These are phyloP conservation scores for Hyaloperonospora brassicae DNA, from an alignment of 352 stramenopile genomes.

Conservation along the genomic window DNA sequence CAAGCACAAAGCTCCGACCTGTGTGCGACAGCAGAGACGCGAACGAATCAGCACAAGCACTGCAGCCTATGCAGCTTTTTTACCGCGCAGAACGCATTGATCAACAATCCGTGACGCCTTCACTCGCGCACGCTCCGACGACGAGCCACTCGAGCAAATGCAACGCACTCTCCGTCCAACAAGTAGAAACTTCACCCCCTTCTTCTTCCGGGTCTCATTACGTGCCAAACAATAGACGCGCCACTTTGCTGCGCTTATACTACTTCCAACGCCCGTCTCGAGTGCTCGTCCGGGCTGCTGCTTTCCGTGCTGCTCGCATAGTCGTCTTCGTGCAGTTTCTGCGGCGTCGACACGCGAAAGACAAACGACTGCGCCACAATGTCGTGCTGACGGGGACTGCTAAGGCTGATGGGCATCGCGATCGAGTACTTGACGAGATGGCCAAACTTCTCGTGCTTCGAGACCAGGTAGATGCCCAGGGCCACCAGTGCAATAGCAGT, in stretches of 20 bases:
- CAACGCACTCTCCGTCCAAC: no score
- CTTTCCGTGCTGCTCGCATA: slow-evolving; percentile 44
- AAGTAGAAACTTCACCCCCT: slow-evolving; percentile 20
- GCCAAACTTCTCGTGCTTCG: slow-evolving; percentile 85
- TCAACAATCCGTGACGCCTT: no score
- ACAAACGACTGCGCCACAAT: slow-evolving; percentile 86
- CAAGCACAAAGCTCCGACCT: no score
- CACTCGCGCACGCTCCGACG: no score
- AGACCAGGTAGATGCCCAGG: slow-evolving; percentile 68
- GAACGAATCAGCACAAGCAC: no score
- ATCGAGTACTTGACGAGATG: slow-evolving; percentile 86
- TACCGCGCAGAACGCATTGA: no score
- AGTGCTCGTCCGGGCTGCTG: slow-evolving; percentile 31
- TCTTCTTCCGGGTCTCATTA: slow-evolving; percentile 29
- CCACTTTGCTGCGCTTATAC: slow-evolving; percentile 27
- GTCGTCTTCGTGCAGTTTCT: slow-evolving; percentile 59
- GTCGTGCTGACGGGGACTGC: slow-evolving; percentile 74
- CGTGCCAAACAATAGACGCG: slow-evolving; percentile 12
- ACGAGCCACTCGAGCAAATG: no score
- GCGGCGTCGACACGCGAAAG: slow-evolving; percentile 75
- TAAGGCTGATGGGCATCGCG: slow-evolving; percentile 82
- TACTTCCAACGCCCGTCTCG: slow-evolving; percentile 31
- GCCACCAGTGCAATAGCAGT: slow-evolving; percentile 62
- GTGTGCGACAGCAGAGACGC: no score
- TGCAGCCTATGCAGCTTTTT: no score